Evolutionary conservation across 1,284 basidiomycete genomes (phyloP).

Genomic region (Cutaneotrichosporon sp.): DNA sequence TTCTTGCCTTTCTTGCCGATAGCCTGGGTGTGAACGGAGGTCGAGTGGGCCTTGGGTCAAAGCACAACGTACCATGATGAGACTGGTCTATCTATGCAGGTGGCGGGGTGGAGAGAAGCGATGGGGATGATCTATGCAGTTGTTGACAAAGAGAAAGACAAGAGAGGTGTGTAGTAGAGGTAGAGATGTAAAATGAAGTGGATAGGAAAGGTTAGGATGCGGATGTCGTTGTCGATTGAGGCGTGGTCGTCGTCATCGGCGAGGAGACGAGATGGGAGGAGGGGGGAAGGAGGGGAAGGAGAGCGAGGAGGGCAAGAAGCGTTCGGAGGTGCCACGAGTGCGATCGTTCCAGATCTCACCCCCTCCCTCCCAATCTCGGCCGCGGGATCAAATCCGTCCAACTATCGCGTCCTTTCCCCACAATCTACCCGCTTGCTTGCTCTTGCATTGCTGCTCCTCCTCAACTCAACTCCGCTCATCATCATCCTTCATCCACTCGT

Average conservation of each 20-base stretch:
- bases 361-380: not conserved
- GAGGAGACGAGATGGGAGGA: too few species aligned
- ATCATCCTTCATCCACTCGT: not conserved
- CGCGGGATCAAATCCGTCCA: not conserved
- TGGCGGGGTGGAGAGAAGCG: too few species aligned
- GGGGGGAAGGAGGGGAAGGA: too few species aligned
- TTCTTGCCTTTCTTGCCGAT: conserved; percentile 91
- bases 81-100: not conserved
- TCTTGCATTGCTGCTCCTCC: not conserved
- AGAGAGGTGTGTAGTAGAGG: too few species aligned
- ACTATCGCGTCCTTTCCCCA: not conserved
- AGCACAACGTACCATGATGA: conserved; percentile 1
- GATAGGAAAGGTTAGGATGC: not conserved
- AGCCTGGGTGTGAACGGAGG: conserved; percentile 55
- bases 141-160: too few species aligned
- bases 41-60: not conserved
- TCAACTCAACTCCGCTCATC: not conserved
- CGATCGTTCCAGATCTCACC: too few species aligned
- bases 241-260: not conserved
- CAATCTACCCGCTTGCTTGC: not conserved
- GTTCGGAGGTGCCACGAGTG: too few species aligned
- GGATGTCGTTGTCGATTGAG: too few species aligned
- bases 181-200: not conserved
- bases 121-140: too few species aligned
- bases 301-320: too few species aligned